A percentile compares a stretch with the other conserved stretches of the same genome.
phyloP scores from a whole-genome alignment of 1,284 basidiomycete genomes.

The Irpex sp. region DNA sequence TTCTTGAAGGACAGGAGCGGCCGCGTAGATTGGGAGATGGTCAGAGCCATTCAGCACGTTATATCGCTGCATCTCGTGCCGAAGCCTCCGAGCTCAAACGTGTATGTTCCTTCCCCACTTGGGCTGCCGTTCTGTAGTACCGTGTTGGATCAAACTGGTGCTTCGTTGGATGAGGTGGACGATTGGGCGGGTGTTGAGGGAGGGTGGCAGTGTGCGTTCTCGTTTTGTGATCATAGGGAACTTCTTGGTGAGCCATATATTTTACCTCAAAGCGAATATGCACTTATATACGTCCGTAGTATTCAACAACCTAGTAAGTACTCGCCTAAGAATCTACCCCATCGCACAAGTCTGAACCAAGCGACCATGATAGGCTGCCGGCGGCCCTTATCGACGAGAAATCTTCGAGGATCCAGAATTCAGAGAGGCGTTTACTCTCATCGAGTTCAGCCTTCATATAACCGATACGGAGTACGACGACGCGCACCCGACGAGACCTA shows the following conservation, averaged over 20 bases:
- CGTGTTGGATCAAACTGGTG: slow-evolving; percentile 31
- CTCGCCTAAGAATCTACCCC: neutral
- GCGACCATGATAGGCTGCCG: neutral
- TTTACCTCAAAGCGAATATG: neutral
- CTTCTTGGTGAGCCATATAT: slow-evolving; percentile 44
- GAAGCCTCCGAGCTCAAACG: slow-evolving; percentile 25
- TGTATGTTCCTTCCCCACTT: slow-evolving; percentile 37
- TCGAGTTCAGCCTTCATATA: slow-evolving; percentile 45
- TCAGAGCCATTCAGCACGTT: slow-evolving; percentile 53
- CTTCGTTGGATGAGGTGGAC: slow-evolving; percentile 32
- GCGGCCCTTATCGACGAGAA: slow-evolving; percentile 26
- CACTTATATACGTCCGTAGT: slow-evolving; percentile 27
- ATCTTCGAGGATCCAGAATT: slow-evolving; percentile 50
- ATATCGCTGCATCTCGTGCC: slow-evolving; percentile 50
- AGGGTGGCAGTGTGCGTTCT: slow-evolving; percentile 57
- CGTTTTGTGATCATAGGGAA: slow-evolving; percentile 65
- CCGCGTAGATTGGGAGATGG: slow-evolving; percentile 57
- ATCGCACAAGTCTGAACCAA: neutral
- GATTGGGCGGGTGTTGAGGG: slow-evolving; percentile 70
- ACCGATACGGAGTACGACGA: slow-evolving; percentile 39
- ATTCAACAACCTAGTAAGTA: slow-evolving; percentile 44
- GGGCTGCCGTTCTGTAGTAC: slow-evolving; percentile 54
- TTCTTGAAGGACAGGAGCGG: slow-evolving; percentile 40
- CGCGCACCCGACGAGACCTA: slow-evolving; percentile 46
- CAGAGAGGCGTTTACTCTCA: slow-evolving; percentile 46